Evolutionary conservation across 306 rosid species (phyloP).

Genomic region (Lotus japonicus): DNA sequence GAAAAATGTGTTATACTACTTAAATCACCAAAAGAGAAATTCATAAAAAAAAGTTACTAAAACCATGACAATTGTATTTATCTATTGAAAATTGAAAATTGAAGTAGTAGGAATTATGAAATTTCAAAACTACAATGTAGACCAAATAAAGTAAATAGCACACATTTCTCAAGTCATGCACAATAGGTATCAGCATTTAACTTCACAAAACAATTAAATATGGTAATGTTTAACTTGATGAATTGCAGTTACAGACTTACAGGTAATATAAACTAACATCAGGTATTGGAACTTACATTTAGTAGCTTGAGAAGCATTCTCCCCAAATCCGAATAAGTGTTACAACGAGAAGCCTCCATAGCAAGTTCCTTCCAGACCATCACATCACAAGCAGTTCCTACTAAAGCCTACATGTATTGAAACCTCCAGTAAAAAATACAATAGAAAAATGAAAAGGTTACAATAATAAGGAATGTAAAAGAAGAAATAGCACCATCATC

Average conservation of each 20-base stretch:
- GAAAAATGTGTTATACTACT: not conserved
- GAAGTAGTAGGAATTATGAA: not conserved
- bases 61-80: not conserved
- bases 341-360: constrained; percentile 61
- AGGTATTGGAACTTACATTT: constrained; percentile 48
- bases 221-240: not conserved
- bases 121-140: not conserved
- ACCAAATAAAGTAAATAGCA: not conserved
- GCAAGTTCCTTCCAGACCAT: constrained; percentile 64
- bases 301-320: constrained; percentile 69
- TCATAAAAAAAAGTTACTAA: not conserved
- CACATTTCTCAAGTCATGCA: not conserved
- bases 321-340: constrained; percentile 63
- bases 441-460: not conserved
- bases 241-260: not conserved
- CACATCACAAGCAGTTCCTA: constrained; percentile 58
- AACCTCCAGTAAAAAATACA: constrained; percentile 2
- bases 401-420: constrained; percentile 52
- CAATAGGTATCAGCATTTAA: not conserved
- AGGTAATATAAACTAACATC: constrained; percentile 12
- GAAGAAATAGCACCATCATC: constrained; percentile 21
- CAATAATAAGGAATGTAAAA: not conserved
- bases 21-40: constrained; percentile 14
- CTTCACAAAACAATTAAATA: not conserved
- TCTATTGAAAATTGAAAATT: constrained; percentile 1